Percentiles rank a stretch among this genome's conserved stretches.
Conservation (phyloP, 1,139 yeast genomes). For the Suhomyces wounanorum region DNA sequence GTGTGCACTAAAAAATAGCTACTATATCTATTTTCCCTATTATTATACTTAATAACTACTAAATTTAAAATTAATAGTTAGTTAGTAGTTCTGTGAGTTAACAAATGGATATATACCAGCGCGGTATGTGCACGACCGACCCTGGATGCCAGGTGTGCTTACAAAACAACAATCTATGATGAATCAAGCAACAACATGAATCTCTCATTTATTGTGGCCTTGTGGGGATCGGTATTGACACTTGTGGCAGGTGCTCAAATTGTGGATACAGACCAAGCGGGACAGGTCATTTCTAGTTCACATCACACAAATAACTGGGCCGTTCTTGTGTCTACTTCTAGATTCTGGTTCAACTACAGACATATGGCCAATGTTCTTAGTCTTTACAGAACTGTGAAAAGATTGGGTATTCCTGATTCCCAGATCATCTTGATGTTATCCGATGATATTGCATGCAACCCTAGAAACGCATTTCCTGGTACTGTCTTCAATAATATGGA, state of each 20-base stretch:
- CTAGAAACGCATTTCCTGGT: slow-evolving; percentile 94
- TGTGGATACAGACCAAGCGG: slow-evolving; percentile 24
- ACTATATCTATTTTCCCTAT: no score
- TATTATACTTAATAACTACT: no score
- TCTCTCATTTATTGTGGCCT: slow-evolving; percentile 6
- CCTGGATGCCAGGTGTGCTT: not conserved
- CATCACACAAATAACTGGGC: slow-evolving; percentile 90
- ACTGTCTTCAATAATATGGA: slow-evolving; percentile 93
- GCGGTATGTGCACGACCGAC: not conserved
- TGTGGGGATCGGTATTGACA: slow-evolving; percentile 6
- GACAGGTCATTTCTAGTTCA: slow-evolving; percentile 30
- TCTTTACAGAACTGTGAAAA: slow-evolving; percentile 91
- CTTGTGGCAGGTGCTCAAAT: slow-evolving; percentile 13
- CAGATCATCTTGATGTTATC: slow-evolving; percentile 95
- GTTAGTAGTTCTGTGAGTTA: no score
- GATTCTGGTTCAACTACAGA: slow-evolving; percentile 97
- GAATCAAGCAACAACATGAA: slow-evolving; percentile 10
- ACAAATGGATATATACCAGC: no score
- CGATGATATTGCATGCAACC: slow-evolving; percentile 96
- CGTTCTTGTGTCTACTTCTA: slow-evolving; percentile 88
- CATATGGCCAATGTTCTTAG: slow-evolving; percentile 97
- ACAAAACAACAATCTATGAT: not conserved
- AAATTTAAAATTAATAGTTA: no score
- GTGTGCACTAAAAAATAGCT: no score
- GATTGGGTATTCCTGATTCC: slow-evolving; percentile 96